phyloP scores from a whole-genome alignment of 225 moss, liverwort and hornwort species.

The Pseudoscleropodium purum region DNA sequence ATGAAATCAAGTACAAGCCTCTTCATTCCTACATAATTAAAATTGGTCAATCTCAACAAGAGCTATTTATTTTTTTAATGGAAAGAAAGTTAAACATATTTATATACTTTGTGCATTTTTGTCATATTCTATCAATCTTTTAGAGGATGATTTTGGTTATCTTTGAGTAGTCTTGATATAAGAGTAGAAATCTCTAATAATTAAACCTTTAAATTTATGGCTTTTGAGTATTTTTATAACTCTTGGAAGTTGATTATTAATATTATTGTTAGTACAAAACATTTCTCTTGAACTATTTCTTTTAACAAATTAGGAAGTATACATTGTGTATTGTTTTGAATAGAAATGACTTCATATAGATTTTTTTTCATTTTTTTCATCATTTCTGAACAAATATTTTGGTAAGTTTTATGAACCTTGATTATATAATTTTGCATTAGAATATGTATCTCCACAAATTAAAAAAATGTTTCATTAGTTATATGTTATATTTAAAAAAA shows the following conservation, averaged over 20 bases:
- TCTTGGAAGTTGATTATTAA: neutral
- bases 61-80: neutral
- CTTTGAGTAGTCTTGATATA: neutral
- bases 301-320: neutral
- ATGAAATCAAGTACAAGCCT: neutral
- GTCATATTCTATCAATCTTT: neutral
- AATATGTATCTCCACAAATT: neutral
- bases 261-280: neutral
- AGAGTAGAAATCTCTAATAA: neutral
- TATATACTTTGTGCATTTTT: neutral
- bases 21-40: neutral
- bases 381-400: neutral
- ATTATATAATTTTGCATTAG: neutral
- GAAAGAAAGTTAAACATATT: neutral
- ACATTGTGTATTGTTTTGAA: neutral
- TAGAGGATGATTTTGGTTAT: neutral
- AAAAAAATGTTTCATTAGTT: too few relatives aligned
- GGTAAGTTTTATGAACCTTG: too few relatives aligned
- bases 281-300: neutral
- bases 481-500: too few relatives aligned
- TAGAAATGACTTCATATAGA: too few relatives aligned
- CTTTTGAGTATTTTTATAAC: neutral
- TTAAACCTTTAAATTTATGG: accelerated
- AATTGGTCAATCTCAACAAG: neutral
- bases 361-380: too few relatives aligned